Evolutionary conservation across 2,329 filamentous ascomycete genomes (phyloP), one percentile per base, ranked within the genome.

Genomic region (Diplodia scrobiculata): DNA sequence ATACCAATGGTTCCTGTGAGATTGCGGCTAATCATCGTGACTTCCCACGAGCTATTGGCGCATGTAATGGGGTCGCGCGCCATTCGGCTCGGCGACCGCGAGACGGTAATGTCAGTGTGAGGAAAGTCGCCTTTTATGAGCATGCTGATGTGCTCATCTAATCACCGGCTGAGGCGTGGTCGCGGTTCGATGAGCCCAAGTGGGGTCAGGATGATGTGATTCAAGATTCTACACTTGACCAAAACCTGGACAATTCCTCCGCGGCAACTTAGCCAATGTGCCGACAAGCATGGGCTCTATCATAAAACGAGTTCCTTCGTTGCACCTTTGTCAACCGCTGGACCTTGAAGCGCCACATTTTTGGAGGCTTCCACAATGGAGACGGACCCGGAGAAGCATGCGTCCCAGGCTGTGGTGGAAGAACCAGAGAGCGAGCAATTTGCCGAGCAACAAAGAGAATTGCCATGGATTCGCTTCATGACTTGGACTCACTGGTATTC

Each of bases 401-500:
- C 17, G 1, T 45, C 54, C 13, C 54, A 58, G 13, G 21, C 54
- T 14, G 54, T 45, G 36, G 21, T 58, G 5, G 36, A 58, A 5
- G 54, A 58, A 2, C 36, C 52, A 4, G 36, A 45, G 5, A n/a
- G 21, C 3, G 21, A 58, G 32, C 52, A n/a, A 14, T 38, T 45
- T 27, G 53, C 14, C 19, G 53, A 29, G 17, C 11, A 58, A 10
- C 14, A 58, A 21, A 65, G 17, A 17, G 66, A 69, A 27, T 66
- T 66, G 11, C 51, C 51, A 17, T 69, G 68, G 68, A 69, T 69
- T n/a, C 59, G 55, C 14, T 45, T 69, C 34, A 68, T 69, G 68
- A 64, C 63, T 9, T 27, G 14, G 11, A 50, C 65, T 14, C 58
- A 68, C 52, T 79, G 77, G 77, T 78, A 78, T 65, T 74, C 75